Percentiles rank a stretch among this genome's conserved stretches.
Evolutionary conservation across 192 early-diverging fungal genomes (phyloP).

Genomic region (Backusella tuberculispora): DNA sequence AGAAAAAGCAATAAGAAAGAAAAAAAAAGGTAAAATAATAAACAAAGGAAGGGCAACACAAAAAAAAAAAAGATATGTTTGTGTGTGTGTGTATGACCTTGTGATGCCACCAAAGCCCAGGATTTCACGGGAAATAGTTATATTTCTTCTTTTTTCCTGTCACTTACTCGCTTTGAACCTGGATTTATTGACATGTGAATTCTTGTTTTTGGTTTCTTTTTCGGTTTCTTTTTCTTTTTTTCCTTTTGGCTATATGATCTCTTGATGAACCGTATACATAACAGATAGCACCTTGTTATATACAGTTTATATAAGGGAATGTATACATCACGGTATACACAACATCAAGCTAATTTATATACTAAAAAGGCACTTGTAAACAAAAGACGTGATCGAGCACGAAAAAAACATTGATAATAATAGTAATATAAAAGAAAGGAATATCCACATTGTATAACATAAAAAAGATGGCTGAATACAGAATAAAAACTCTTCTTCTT

Average conservation of each 20-base stretch:
- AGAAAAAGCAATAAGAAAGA: background rate
- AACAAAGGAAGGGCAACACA: background rate
- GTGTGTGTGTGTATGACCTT: background rate
- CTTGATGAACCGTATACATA: background rate
- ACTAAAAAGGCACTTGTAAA: constrained; percentile 5
- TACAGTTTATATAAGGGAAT: background rate
- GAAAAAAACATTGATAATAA: no score
- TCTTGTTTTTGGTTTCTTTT: background rate
- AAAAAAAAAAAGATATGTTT: background rate
- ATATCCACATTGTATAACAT: no score
- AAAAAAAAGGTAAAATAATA: background rate
- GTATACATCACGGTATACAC: no score
- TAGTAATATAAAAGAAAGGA: no score
- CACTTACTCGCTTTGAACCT: background rate
- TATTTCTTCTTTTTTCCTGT: background rate
- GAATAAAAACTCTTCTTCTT: no score
- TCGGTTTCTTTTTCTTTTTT: background rate
- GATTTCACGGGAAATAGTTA: background rate
- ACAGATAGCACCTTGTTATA: background rate
- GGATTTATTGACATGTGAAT: background rate
- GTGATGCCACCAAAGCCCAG: constrained; percentile 2
- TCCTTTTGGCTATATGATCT: background rate
- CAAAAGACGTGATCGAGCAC: no score
- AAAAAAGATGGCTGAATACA: no score
- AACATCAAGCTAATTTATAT: no score